A percentile compares a stretch with the other conserved stretches of the same genome.
Conservation (phyloP, 2,329 filamentous ascomycete genomes). For the Microdochium trichocladiopsis region DNA sequence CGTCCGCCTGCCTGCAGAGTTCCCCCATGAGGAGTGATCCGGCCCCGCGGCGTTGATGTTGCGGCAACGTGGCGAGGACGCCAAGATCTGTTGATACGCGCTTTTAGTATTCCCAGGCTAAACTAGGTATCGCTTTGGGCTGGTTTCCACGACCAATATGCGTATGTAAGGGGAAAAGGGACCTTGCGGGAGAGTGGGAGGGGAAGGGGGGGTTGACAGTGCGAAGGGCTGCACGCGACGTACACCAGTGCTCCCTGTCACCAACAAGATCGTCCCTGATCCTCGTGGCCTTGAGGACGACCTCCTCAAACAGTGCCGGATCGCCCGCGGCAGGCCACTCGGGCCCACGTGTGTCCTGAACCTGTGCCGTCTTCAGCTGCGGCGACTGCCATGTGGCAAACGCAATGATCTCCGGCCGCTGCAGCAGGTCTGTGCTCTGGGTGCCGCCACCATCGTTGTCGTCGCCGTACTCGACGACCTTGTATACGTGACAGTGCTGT, state of each 20-base stretch:
- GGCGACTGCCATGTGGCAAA: not conserved
- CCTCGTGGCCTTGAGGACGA: not conserved
- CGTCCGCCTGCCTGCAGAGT: not conserved
- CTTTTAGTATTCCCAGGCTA: not conserved
- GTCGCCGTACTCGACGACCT: not conserved
- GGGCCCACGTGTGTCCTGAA: not conserved
- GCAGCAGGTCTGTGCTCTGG: too few relatives aligned
- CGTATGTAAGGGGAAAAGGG: too few relatives aligned
- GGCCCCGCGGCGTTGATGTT: not conserved
- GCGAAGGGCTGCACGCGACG: not conserved
- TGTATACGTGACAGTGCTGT: not conserved
- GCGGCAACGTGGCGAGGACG: not conserved
- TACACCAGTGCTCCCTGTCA: not conserved
- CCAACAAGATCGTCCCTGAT: not conserved
- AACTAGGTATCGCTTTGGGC: not conserved
- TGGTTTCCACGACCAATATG: too few relatives aligned
- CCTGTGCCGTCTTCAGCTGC: not conserved
- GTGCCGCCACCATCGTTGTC: not conserved
- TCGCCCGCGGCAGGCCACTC: not conserved
- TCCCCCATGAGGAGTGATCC: not conserved
- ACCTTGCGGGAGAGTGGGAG: too few relatives aligned
- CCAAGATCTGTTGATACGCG: not conserved
- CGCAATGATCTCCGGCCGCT: not conserved
- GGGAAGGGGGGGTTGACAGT: too few relatives aligned
- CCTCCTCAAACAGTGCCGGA: not conserved